Evolutionary conservation across 208 protist genomes (phyloP), one percentile per base, ranked within the genome.

Genomic region (Leishmania arabica): DNA sequence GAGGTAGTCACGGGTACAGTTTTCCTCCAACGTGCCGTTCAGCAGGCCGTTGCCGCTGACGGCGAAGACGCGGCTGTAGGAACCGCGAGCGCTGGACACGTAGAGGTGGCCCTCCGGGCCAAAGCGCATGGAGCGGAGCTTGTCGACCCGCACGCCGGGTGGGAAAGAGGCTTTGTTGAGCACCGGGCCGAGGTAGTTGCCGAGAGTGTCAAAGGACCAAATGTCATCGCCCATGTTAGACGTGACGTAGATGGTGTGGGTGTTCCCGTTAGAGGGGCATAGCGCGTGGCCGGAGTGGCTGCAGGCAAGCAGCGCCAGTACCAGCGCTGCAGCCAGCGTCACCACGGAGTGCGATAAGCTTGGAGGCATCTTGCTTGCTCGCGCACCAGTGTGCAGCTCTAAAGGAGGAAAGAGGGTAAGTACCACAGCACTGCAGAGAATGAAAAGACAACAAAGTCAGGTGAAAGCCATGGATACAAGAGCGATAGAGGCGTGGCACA

Each of bases 141-240:
- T 97, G 31, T 92, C 90, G 21, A 97, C 89, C 62, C 84, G 81
- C 64, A 96, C 89, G n/a, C 90, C 85, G 13, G 65, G 9, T 8
- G 94, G 94, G 68, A 96, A 95, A 24, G 88, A 91, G 3, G 65
- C 62, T 56, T 72, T 88, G 85, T 96, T 93, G 71, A 97, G 81
- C 34, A 94, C 94, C 37, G 90, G 80, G 34, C 94, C 94, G 51
- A 97, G 86, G 83, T 91, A 96, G 49, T 89, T 91, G 17, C 94
- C 94, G 24, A 83, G 80, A 3, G 94, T 95, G 79, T 95, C 92
- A 80, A 96, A 97, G 34, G 94, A 92, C 93, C 89, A 95, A 56
- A 97, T 96, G 80, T 97, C 95, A 78, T 93, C 86, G 64, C 92
- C 94, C 90, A 95, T 95, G 81, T 97, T 97, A 9, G 92, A 92